Base-by-base conservation (phyloP, 805 yeast genomes). In the Myxozyma neotropica region DNA sequence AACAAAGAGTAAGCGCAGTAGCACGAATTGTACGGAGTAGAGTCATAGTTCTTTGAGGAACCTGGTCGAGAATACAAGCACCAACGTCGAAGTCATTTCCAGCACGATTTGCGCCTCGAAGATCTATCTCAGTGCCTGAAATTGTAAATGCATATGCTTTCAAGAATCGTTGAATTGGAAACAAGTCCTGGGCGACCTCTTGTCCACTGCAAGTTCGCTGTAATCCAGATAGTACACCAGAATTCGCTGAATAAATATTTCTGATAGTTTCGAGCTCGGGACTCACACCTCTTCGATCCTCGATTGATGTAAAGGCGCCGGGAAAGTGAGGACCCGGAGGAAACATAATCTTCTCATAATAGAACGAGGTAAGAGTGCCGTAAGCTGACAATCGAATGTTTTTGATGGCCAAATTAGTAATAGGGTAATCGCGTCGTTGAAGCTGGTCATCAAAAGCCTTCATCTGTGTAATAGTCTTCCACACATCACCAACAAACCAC, bases 41-140 rank as follows among this genome's bases (percentile, higher is more conserved):
- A 1, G 87, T 77, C 45, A 88, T 66, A 1, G 80, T 72, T 61
- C 87, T 90, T 66, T 83, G 81, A 0, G 89, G 81, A 2, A 89
- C 65, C 57, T 86, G 90, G 42, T 78, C 77, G 1, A 83, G 73
- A 0, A 87, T 69, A 12, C 83, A 63, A 0, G 80, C 79, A 1
- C 78, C 78, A 4, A 58, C 36, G 13, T 58, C 63, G 21, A 42
- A 27, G 5, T 33, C 53, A 19, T 27, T 26, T 15, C 27, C 58
- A 5, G 58, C 36, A 24, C 57, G 36, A 48, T 49, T 47, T 12
- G 61, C 61, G 15, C 66, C 66, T 10, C 66, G 66, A n/a, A 57
- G 45, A 19, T 66, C 59, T 31, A 63, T 63, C 50, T 63, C 66
- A 13, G 56, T 42, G 2, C 63, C 42, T 21, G 66, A 55, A 15